Evolutionary conservation across 768 basidiomycete species (phyloP).

Genomic region (Pilatotrama ljubarskyi): DNA sequence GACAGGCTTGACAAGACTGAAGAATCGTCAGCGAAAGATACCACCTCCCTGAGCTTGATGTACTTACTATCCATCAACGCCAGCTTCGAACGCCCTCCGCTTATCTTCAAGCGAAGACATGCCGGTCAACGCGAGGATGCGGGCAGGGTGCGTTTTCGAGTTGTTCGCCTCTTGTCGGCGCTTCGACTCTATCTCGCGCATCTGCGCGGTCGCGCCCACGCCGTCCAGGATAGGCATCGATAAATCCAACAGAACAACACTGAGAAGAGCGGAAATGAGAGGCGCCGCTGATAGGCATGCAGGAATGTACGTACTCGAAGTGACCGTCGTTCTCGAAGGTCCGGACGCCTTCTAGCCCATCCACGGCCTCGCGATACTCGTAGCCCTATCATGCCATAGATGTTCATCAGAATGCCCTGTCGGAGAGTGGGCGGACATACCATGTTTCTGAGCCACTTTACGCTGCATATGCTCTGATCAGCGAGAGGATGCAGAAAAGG

Average conservation of each 20-base stretch:
- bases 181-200: slow-evolving; percentile 69
- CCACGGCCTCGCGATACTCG: slow-evolving; percentile 74
- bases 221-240: slow-evolving; percentile 96
- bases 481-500: slow-evolving; percentile 8
- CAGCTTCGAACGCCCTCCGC: slow-evolving; percentile 85
- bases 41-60: not conserved
- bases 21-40: not conserved
- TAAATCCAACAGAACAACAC: slow-evolving; percentile 84
- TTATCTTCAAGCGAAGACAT: slow-evolving; percentile 95
- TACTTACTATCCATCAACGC: slow-evolving; percentile 93
- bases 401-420: not conserved
- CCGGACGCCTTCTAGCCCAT: slow-evolving; percentile 84
- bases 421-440: slow-evolving; percentile 15
- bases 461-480: slow-evolving; percentile 34
- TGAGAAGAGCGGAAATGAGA: slow-evolving; percentile 32
- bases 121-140: slow-evolving; percentile 88
- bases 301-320: slow-evolving; percentile 69
- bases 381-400: slow-evolving; percentile 50
- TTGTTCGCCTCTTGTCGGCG: slow-evolving; percentile 31
- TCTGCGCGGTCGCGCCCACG: slow-evolving; percentile 79
- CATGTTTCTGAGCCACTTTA: slow-evolving; percentile 70
- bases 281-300: not conserved
- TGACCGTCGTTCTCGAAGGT: slow-evolving; percentile 70
- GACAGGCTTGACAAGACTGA: slow-evolving; percentile 90
- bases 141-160: slow-evolving; percentile 31